A percentile compares a stretch with the other conserved stretches of the same genome.
Conservation (phyloP, 164 flowering plant species). For the Vitis riparia region DNA sequence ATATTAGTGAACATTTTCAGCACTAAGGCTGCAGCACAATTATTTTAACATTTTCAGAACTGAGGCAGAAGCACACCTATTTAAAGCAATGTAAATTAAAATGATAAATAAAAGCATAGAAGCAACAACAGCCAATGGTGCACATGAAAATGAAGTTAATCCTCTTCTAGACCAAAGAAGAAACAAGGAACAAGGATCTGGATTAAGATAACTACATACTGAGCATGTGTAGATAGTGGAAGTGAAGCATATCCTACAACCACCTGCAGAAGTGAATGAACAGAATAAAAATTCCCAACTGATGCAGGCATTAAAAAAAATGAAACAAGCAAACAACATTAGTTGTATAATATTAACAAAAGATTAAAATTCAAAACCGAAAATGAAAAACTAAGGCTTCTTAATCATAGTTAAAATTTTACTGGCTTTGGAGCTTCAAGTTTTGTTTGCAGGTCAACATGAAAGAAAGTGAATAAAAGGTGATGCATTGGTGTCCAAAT, state of each 20-base stretch:
- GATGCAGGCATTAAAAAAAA: neutral
- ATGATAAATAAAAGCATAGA: too few relatives aligned
- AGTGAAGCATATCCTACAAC: conserved; percentile 87
- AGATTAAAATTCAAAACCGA: neutral
- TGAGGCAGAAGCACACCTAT: too few relatives aligned
- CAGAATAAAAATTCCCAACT: neutral
- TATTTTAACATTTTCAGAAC: too few relatives aligned
- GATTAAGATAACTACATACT: conserved; percentile 51
- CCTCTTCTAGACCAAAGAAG: too few relatives aligned
- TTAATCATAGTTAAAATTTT: conserved; percentile 18
- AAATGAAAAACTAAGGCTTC: neutral
- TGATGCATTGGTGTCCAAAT: conserved; percentile 86
- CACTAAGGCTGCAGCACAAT: too few relatives aligned
- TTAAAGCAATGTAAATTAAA: too few relatives aligned
- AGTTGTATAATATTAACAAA: neutral
- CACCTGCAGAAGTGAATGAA: conserved; percentile 56
- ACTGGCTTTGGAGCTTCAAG: conserved; percentile 98
- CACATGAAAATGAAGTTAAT: neutral
- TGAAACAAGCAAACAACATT: neutral
- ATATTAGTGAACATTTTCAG: too few relatives aligned
- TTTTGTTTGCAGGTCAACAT: conserved; percentile 93
- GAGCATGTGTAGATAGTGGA: conserved; percentile 80
- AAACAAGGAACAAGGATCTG: neutral
- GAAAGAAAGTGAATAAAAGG: conserved; percentile 86
- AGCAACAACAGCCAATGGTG: neutral